Conservation (phyloP, 192 early-diverging fungal species). For the Diversispora epigaea region DNA sequence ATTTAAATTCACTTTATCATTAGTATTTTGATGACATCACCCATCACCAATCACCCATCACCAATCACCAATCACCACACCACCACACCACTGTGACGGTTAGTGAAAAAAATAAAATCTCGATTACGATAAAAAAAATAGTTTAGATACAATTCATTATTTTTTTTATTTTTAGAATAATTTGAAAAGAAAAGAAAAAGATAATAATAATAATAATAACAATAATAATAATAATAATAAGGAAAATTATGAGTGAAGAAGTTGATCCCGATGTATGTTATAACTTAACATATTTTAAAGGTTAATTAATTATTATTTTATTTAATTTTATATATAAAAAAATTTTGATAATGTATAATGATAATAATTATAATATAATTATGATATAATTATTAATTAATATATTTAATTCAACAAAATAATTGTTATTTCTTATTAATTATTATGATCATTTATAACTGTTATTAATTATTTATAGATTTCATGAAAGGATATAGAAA, state of each 20-base stretch:
- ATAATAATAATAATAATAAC: not conserved
- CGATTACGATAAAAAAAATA: no score
- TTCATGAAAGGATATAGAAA: conserved; percentile 68
- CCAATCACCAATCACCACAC: no score
- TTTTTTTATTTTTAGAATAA: no score
- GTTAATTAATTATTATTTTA: not conserved
- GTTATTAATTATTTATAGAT: conserved; percentile 42
- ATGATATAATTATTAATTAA: not conserved
- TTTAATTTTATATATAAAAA: not conserved
- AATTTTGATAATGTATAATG: not conserved
- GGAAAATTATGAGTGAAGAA: not conserved
- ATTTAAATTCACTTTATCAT: no score
- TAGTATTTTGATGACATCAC: no score
- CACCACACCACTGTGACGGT: no score
- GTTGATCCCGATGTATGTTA: conserved; percentile 15
- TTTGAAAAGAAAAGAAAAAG: no score
- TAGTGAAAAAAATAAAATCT: no score
- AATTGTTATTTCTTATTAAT: no score
- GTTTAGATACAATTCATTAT: no score
- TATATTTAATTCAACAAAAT: not conserved
- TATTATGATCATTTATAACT: not conserved
- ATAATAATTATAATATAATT: no score
- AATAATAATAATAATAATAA: not conserved
- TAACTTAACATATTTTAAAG: conserved; percentile 30
- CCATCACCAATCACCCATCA: no score